phyloP scores from a whole-genome alignment of 176 grass and related monocot species.

The Bromus sterilis region DNA sequence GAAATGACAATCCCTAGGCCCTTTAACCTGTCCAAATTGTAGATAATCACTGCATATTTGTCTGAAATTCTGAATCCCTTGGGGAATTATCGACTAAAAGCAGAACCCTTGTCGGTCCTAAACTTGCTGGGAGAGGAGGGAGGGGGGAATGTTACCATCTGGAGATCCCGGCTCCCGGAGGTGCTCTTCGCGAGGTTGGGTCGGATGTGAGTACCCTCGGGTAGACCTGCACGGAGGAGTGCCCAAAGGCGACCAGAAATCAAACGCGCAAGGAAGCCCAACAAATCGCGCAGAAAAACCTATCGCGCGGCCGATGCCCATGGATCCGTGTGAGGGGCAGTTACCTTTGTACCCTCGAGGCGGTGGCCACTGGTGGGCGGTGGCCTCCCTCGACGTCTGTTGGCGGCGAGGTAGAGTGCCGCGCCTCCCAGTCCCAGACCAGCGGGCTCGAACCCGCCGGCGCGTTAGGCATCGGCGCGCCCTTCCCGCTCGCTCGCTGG shows the following conservation, averaged over 20 bases:
- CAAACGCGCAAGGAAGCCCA: neutral
- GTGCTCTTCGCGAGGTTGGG: conserved; percentile 92
- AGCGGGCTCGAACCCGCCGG: conserved; percentile 2
- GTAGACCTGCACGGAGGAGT: conserved; percentile 54
- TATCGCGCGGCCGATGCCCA: too few species aligned
- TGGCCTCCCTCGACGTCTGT: conserved; percentile 79
- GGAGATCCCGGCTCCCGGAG: conserved; percentile 76
- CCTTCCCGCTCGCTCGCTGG: conserved; percentile 28
- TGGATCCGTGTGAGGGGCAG: too few species aligned
- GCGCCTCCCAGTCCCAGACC: conserved; percentile 48
- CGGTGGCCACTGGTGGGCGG: conserved; percentile 80
- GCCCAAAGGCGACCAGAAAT: too few species aligned
- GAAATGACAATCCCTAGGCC: neutral
- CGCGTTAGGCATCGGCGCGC: conserved; percentile 27
- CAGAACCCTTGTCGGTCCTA: neutral
- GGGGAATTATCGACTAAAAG: neutral
- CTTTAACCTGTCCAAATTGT: neutral
- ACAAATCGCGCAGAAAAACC: neutral
- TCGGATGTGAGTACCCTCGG: conserved; percentile 78
- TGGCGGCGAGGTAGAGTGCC: conserved; percentile 27
- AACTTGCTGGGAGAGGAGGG: neutral
- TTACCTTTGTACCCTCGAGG: conserved; percentile 65
- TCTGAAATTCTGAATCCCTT: neutral
- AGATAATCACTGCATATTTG: neutral
- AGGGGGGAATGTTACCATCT: conserved; percentile 45